These are phyloP conservation scores for Trichoderma sp. DNA, from an alignment of 2,329 filamentous ascomycete genomes.

Conservation along the genomic window DNA sequence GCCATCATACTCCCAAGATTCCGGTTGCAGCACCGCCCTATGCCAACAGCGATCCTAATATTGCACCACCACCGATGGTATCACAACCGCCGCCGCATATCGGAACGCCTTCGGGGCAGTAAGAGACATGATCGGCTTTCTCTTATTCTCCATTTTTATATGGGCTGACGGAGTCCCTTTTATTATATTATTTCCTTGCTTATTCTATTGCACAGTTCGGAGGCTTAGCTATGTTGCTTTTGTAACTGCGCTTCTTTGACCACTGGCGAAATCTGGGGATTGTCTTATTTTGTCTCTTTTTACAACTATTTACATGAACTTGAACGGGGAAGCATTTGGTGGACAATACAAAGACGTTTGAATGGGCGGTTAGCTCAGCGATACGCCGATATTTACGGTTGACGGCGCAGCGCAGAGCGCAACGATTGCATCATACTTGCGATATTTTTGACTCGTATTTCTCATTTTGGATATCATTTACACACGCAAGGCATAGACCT, in stretches of 20 bases:
- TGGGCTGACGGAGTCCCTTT: not conserved
- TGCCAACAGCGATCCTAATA: not conserved
- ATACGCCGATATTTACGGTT: not conserved
- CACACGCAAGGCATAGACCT: conserved; percentile 11
- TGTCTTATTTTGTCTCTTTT: not conserved
- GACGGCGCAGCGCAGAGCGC: conserved; percentile 10
- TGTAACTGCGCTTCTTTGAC: not conserved
- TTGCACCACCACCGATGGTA: not conserved
- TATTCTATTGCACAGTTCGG: not conserved
- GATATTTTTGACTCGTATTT: conserved; percentile 10
- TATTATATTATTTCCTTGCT: not conserved
- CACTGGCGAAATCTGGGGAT: not conserved
- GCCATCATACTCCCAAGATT: conserved; percentile 26
- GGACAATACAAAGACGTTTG: conserved; percentile 7
- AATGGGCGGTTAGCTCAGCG: conserved; percentile 5
- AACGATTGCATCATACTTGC: conserved; percentile 15
- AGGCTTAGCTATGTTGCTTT: not conserved
- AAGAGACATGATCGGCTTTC: not conserved
- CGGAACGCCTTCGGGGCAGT: conserved; percentile 8
- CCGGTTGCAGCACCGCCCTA: conserved; percentile 21
- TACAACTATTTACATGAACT: conserved; percentile 13
- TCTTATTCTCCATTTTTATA: not conserved
- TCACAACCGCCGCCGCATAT: conserved; percentile 1
- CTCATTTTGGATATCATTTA: conserved; percentile 14
- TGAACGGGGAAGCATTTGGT: conserved; percentile 6